Evolutionary conservation across 2,329 filamentous ascomycete species (phyloP), one percentile per base, ranked within the genome.

Genomic region (Fusarium sublunatum): DNA sequence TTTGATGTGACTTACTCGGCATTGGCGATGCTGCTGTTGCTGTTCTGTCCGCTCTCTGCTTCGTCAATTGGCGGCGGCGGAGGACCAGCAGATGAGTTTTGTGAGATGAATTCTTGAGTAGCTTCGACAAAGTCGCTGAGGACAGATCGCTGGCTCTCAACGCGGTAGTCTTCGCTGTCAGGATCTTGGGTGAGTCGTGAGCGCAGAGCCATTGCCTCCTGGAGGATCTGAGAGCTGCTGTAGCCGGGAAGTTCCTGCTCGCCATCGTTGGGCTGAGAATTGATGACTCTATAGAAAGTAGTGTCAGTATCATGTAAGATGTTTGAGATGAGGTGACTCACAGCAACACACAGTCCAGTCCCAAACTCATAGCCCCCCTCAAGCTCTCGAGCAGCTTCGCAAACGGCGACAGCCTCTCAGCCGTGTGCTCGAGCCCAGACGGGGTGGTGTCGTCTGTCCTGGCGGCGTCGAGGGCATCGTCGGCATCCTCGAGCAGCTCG

Each of bases 191-290:
- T 28, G 11, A 72, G 49, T 6, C 61, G 56, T n/a, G 48, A 49
- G 7, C 67, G 67, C 11, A 73, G 42, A 8, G 43, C 58, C 8
- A 63, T 43, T n/a, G 58, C 58, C 26, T 70, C 68, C 25, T 70
- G 65, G 1, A 72, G 56, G 5, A 73, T 67, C 56, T 73, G 71
- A 9, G 69, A 69, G 56, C 64, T 69, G 52, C 63, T 65, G 28
- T 73, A 73, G 0, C 69, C 64, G 0, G 71, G 71, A 28, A 73
- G 70, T 26, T 70, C 67, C 35, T 53, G 36, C 15, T 58, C 44
- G 13, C 40, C 47, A 15, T 57, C 50, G 32, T 59, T 39, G 35
- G 70, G 69, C 41, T 63, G 62, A 41, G 64, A 58, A 43, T 70
- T 70, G 55, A 68, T 68, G 26, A 53, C 62, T 34, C 67, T 71